Base-by-base conservation (phyloP, 805 yeast genomes). In the Pichia heedii region DNA sequence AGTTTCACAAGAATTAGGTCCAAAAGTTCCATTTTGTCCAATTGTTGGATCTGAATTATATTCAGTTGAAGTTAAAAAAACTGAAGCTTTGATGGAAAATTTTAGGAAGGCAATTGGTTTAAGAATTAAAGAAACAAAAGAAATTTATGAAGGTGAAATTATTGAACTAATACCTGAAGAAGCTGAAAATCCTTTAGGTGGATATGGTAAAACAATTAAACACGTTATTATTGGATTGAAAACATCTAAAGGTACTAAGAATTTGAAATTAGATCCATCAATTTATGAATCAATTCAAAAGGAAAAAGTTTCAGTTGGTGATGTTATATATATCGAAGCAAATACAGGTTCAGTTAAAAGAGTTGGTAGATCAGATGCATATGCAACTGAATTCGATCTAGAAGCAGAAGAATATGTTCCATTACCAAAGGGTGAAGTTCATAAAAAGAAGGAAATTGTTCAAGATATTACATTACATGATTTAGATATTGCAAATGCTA, bases 381-480 rank as follows among this genome's bases (percentile, higher is more conserved):
- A 97, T 54, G 94, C 97, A 6, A 77, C 98, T 55, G 98, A 93
- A 65, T 93, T 93, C 64, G 99, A 93, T 67, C 96, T 97, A 19
- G 96, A 97, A 42, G 97, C 94, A 51, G 89, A 96, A 40, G 89
- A 88, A 65, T 93, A 93, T 62, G 96, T 93, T 46, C 97, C 93
- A 66, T 84, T 96, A 61, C 99, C 99, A 33, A 97, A 93, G 63
- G 99, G 99, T 45, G 99, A 93, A 70, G 77, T 93, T 58, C 98
- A 93, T 69, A 85, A 86, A 60, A 80, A 97, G 57, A 87, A 86
- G 60, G 94, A 88, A 59, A 95, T 88, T 30, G 96, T 89, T 30
- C 99, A 93, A 66, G 94, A 96, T 2, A 97, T 93, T n/a, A 86
- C 97, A 2, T 71, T 93, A 54, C 97, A 93, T 67, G 99, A 93